Evolutionary conservation across 2,329 filamentous ascomycete species (phyloP), one percentile per base, ranked within the genome.

Genomic region (Ophiostoma ips): DNA sequence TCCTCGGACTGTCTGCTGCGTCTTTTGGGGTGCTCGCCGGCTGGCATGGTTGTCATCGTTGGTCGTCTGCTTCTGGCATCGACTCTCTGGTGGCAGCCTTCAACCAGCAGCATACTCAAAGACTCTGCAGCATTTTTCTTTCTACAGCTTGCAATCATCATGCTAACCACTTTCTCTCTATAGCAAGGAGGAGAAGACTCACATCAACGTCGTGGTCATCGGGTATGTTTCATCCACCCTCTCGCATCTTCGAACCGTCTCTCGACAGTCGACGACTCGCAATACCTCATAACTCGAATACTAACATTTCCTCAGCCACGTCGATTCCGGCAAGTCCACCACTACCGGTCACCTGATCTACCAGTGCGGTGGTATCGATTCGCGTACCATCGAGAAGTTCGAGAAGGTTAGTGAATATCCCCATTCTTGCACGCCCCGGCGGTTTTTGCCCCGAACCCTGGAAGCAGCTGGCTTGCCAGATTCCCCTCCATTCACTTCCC

Each of bases 361-460:
- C 88, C 90, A 98, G 85, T 96, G 92, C 81, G 92, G 92, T 84
- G 92, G 92, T 87, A 98, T 96, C 70, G 92, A 98, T 87, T 88
- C 90, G 82, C 90, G 92, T 88, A 96, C 90, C 74, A 98, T 98
- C 71, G 92, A 98, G 85, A 98, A 98, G 86, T 98, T 98, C 83
- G 92, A 98, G 89, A 98, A 98, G 87, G 88, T 94, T 74, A 70
- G 81, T 69, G 51, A 49, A 10, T 31, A 16, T 43, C 40, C n/a
- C 19, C 11, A 8, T 41, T 9, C n/a, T n/a, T n/a, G n/a, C n/a
- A n/a, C n/a, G n/a, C n/a, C n/a, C n/a, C n/a, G n/a, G n/a, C n/a
- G n/a, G n/a, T n/a, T n/a, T n/a, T n/a, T n/a, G n/a, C n/a, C n/a
- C n/a, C n/a, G n/a, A n/a, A n/a, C n/a, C n/a, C n/a, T n/a, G n/a